phyloP scores from a whole-genome alignment of 2,329 filamentous ascomycete species.

The Delphinella strobiligena region DNA sequence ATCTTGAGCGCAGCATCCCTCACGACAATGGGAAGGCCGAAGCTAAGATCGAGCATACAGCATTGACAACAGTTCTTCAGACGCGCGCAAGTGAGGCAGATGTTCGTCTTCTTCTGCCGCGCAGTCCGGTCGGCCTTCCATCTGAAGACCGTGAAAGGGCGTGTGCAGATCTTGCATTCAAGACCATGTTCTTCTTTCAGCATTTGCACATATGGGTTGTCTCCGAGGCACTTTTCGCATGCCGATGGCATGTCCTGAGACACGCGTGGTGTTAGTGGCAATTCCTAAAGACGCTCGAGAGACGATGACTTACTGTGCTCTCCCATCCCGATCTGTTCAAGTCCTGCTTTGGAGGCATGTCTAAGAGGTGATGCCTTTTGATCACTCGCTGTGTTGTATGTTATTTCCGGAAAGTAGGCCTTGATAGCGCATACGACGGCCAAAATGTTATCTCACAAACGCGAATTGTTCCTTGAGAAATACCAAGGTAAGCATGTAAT shows the following conservation, averaged over 20 bases:
- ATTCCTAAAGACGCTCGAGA: no score
- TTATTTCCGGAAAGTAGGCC: no score
- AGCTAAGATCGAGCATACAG: slow-evolving; percentile 96
- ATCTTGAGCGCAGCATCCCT: slow-evolving; percentile 95
- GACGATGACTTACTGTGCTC: no score
- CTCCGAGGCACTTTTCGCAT: slow-evolving; percentile 84
- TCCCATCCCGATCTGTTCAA: slow-evolving; percentile 95
- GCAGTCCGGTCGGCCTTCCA: slow-evolving; percentile 90
- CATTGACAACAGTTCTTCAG: slow-evolving; percentile 98
- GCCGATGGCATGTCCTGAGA: slow-evolving; percentile 84
- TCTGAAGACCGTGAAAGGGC: slow-evolving; percentile 88
- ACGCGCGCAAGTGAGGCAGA: slow-evolving; percentile 91
- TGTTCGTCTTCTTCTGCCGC: slow-evolving; percentile 85
- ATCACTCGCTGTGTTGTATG: not conserved
- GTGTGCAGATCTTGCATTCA: slow-evolving; percentile 63
- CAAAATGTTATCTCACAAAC: no score
- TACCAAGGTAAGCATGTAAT: no score
- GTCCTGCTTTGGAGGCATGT: slow-evolving; percentile 82
- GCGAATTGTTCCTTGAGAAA: no score
- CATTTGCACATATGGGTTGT: slow-evolving; percentile 98
- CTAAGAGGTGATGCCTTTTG: slow-evolving; percentile 3
- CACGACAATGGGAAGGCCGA: slow-evolving; percentile 87
- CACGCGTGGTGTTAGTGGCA: no score
- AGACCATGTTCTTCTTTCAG: slow-evolving; percentile 89
- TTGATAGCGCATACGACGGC: no score